Conservation (phyloP, 164 flowering plant genomes). For the Umbellularia californica region DNA sequence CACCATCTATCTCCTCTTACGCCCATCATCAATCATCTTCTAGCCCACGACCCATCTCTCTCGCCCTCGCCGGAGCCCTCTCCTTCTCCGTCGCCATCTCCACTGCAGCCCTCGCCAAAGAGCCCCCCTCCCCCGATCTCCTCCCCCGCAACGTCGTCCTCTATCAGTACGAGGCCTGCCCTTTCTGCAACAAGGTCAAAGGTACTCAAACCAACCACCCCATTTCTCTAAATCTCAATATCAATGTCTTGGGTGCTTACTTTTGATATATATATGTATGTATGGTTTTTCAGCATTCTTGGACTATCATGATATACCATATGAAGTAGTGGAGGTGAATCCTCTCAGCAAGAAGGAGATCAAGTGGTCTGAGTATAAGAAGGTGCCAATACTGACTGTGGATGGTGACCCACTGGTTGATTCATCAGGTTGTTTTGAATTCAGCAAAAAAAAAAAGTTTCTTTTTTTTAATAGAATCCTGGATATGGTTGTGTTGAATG, state of each 20-base stretch:
- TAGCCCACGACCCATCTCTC: slow-evolving; percentile 7
- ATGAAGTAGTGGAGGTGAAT: slow-evolving; percentile 91
- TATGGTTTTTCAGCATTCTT: slow-evolving; percentile 54
- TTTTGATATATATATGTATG: neutral
- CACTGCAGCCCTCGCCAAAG: slow-evolving; percentile 48
- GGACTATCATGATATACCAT: slow-evolving; percentile 81
- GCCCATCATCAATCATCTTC: neutral
- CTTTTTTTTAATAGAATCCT: neutral
- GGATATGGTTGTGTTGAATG: neutral
- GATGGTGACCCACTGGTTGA: slow-evolving; percentile 81
- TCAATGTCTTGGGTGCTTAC: neutral
- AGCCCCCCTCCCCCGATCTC: slow-evolving; percentile 32
- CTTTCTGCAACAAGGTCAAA: slow-evolving; percentile 95
- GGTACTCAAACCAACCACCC: slow-evolving; percentile 27
- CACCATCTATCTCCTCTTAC: too few species aligned
- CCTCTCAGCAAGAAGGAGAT: slow-evolving; percentile 90
- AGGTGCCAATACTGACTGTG: slow-evolving; percentile 81
- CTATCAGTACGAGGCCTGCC: slow-evolving; percentile 98
- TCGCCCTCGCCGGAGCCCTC: slow-evolving; percentile 41
- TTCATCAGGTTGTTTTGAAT: slow-evolving; percentile 65
- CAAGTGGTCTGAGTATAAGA: slow-evolving; percentile 94
- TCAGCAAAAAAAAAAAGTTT: neutral
- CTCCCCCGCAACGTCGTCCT: slow-evolving; percentile 73
- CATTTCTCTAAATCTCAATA: neutral
- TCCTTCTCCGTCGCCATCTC: slow-evolving; percentile 43